Percentiles rank a stretch among this genome's conserved stretches.
Conservation (phyloP, 164 flowering plant species). For the Chloranthus sessilifolius region DNA sequence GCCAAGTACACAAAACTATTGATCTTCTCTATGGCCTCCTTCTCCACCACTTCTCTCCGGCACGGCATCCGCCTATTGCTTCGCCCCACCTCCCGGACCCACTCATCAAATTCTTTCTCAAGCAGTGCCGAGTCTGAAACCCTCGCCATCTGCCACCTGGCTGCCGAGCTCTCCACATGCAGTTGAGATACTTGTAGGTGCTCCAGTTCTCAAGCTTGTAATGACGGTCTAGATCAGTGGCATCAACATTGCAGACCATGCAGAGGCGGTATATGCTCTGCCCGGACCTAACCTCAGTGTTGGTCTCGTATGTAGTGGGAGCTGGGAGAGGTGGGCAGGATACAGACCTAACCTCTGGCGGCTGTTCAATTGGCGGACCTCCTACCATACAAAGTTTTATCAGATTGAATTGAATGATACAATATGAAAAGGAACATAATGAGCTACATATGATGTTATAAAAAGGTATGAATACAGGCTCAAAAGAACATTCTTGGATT, state of each 20-base stretch:
- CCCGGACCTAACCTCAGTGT: conserved; percentile 44
- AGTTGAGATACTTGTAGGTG: conserved; percentile 82
- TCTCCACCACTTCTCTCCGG: conserved; percentile 61
- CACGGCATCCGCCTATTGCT: conserved; percentile 65
- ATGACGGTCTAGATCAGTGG: conserved; percentile 62
- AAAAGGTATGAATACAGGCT: too few relatives aligned
- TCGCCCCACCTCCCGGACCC: conserved; percentile 79
- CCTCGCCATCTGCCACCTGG: conserved; percentile 98
- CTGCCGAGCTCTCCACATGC: conserved; percentile 78
- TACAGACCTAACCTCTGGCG: too few relatives aligned
- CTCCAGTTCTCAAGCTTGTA: conserved; percentile 81
- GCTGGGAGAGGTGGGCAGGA: too few relatives aligned
- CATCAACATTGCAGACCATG: conserved; percentile 81
- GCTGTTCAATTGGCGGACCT: too few relatives aligned
- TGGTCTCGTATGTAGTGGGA: too few relatives aligned
- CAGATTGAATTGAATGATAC: too few relatives aligned
- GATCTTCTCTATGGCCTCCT: conserved; percentile 64
- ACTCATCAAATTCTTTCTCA: conserved; percentile 71
- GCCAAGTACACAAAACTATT: conserved; percentile 75
- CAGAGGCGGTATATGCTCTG: conserved; percentile 73
- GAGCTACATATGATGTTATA: too few relatives aligned
- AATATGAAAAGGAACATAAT: too few relatives aligned
- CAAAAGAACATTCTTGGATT: too few relatives aligned
- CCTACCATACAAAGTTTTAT: too few relatives aligned
- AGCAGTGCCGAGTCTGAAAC: conserved; percentile 77